Evolutionary conservation across 1,284 basidiomycete species (phyloP), one percentile per base, ranked within the genome.

Genomic region (Ceratobasidium sp.): DNA sequence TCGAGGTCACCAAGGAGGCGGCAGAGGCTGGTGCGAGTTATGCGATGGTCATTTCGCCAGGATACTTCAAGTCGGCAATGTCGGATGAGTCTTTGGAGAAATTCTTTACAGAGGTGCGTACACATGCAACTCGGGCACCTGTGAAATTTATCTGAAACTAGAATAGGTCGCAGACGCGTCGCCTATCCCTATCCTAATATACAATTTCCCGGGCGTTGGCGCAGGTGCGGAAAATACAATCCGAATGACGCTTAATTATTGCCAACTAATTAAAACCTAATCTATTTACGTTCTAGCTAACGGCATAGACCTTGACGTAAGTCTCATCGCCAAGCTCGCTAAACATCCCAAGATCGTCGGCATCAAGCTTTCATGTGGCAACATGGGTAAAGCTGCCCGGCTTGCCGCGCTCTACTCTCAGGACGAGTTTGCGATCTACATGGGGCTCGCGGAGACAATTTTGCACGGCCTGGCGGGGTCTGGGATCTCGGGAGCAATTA

Each of bases 41-140:
- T 67, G 79, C 79, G 32, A 77, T 80, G 77, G 76, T 79, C 40
- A 75, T 80, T 22, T 67, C 78, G 15, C 80, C 80, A 11, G 78
- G 79, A 11, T 77, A 78, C 46, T 80, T 78, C 66, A 70, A 73
- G 22, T 37, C 57, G 1, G 40, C 70, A 17, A 80, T 80, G 90
- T 89, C 84, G 13, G 83, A 83, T 40, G 89, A 90, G 1, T 88
- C 88, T 71, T 89, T 92, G 73, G 82, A 91, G 49, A 85, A 87
- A 11, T 93, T 92, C 83, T 90, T 91, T 82, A 86, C 86, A 17
- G 87, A 90, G 81, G 91, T 90, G 79, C 74, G 84, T 51, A 32
- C n/a, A 40, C 25, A 11, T 9, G 43, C 17, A 11, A 13, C n/a
- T 25, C 1, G 34, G 46, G 19, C 1, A 22, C 25, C 32, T 56